phyloP scores from a whole-genome alignment of 805 yeast genomes.

The Candida parachauliodes region DNA sequence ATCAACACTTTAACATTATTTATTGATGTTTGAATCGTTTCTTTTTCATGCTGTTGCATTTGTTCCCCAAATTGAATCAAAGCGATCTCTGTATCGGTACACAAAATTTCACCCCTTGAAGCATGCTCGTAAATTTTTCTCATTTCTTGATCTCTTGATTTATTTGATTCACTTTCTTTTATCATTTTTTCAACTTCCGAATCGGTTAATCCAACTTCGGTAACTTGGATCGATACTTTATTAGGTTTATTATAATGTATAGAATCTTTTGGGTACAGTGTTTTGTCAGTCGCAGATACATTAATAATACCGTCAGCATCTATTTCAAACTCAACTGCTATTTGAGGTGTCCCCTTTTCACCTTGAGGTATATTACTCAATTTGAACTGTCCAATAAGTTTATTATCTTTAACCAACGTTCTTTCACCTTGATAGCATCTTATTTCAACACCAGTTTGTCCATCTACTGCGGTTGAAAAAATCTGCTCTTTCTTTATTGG shows the following conservation, averaged over 20 bases:
- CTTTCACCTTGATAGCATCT: conserved; percentile 82
- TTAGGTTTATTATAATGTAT: conserved; percentile 43
- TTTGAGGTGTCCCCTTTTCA: conserved; percentile 79
- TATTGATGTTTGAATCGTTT: conserved; percentile 16
- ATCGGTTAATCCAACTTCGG: conserved; percentile 68
- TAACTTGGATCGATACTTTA: conserved; percentile 59
- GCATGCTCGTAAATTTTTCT: conserved; percentile 68
- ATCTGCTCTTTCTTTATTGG: conserved; percentile 73
- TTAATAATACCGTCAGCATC: conserved; percentile 76
- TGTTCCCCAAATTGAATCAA: conserved; percentile 61
- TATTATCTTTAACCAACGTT: conserved; percentile 73
- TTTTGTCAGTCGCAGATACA: conserved; percentile 56
- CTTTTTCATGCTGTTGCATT: conserved; percentile 49
- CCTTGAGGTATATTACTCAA: conserved; percentile 69
- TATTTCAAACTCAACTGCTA: conserved; percentile 70
- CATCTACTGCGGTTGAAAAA: conserved; percentile 80
- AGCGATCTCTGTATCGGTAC: conserved; percentile 87
- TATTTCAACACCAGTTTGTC: conserved; percentile 79
- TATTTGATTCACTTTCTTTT: conserved; percentile 61
- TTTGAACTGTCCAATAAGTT: conserved; percentile 70
- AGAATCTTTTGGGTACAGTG: conserved; percentile 34
- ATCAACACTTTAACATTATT: conserved; percentile 24
- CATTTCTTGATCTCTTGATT: conserved; percentile 55
- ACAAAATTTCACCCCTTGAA: conserved; percentile 70
- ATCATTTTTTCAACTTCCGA: conserved; percentile 62